Evolutionary conservation across 1,284 basidiomycete species (phyloP), one percentile per base, ranked within the genome.

Genomic region (Cerioporus squamosus): DNA sequence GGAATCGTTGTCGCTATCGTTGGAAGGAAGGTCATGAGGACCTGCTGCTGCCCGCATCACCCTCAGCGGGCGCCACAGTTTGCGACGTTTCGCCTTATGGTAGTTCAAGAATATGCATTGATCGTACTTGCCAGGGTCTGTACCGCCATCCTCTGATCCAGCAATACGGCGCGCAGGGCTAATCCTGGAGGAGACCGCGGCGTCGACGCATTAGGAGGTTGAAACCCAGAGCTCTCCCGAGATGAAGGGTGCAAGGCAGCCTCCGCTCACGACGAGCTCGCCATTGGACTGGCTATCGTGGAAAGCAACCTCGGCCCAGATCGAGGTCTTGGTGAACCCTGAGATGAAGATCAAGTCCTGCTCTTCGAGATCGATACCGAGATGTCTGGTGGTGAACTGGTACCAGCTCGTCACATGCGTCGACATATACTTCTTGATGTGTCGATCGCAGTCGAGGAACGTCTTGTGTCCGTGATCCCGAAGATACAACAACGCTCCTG

Each of bases 341-440:
- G 58, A 55, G 15, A 62, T 56, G 20, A 66, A 53, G 45, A 66
- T 51, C 48, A 66, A 53, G 18, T 64, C 62, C 31, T 47, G 46
- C 18, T 49, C 51, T 0, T 42, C 38, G 17, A 57, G 49, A 1
- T 26, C 55, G 29, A 52, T 51, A 2, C 50, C 50, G 3, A 46
- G 20, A 1, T 22, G 0, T 1, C 6, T 20, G 36, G 18, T 45
- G 2, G 55, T 44, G 22, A 61, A 61, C 3, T 49, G 38, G 23
- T 14, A 23, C 60, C 60, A 61, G 40, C 22, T 18, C 0, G 39
- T 1, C 2, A 58, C 15, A 6, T 58, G 33, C 8, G 2, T 20
- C 7, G 17, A 33, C 36, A 61, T 53, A 17, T 61, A 57, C 14
- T 24, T 17, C 33, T 20, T n/a, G 33, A 57, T 49, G 49, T 9